A percentile compares a stretch with the other conserved stretches of the same genome.
These are phyloP conservation scores for Schizosaccharomyces pombe DNA, from an alignment of 805 yeast species.

Conservation along the genomic window DNA sequence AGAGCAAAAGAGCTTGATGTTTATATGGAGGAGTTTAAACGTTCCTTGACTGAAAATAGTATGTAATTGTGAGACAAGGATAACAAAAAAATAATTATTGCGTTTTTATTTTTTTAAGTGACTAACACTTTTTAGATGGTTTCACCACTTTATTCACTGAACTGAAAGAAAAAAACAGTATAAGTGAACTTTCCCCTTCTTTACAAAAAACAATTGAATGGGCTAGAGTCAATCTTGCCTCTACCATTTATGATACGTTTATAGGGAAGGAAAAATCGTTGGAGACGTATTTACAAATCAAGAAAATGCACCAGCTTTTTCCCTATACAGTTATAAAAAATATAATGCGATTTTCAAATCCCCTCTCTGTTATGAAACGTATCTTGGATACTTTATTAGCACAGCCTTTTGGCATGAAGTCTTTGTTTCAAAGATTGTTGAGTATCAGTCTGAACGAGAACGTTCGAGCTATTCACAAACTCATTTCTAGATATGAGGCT, in stretches of 20 bases:
- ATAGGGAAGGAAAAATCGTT: constrained; percentile 62
- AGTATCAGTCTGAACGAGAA: constrained; percentile 55
- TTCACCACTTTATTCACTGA: constrained; percentile 40
- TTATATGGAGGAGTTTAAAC: constrained; percentile 36
- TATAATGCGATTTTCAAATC: constrained; percentile 63
- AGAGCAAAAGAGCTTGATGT: constrained; percentile 31
- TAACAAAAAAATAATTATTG: neutral
- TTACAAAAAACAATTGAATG: constrained; percentile 53
- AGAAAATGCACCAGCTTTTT: constrained; percentile 47
- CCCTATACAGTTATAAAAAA: constrained; percentile 63
- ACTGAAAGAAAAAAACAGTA: constrained; percentile 29
- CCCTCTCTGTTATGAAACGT: constrained; percentile 58
- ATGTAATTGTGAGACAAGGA: neutral
- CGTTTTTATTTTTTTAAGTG: no score
- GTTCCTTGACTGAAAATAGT: constrained; percentile 24
- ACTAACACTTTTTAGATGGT: constrained; percentile 19
- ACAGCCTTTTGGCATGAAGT: constrained; percentile 40
- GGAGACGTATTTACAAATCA: constrained; percentile 48
- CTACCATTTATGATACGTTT: constrained; percentile 58
- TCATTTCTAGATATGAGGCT: constrained; percentile 24
- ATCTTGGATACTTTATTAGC: constrained; percentile 63
- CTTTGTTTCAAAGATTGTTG: constrained; percentile 52
- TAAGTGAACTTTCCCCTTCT: constrained; percentile 40
- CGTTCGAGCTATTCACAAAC: constrained; percentile 34
- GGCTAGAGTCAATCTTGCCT: constrained; percentile 62